Conservation (phyloP, 495 filamentous ascomycete genomes). For the Hypoxylon trugodes region DNA sequence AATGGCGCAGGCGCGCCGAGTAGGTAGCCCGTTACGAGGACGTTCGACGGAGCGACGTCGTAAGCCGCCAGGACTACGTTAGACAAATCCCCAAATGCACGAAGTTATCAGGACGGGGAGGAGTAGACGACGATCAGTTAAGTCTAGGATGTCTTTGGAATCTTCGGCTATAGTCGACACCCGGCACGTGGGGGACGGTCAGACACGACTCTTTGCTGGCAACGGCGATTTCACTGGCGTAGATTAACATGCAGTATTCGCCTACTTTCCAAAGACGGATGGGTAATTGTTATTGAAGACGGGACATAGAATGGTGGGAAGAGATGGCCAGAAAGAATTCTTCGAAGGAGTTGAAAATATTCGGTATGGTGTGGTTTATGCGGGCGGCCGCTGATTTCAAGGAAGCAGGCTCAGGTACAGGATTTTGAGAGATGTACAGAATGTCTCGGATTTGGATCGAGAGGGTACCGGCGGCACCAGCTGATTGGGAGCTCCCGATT, state of each 20-base stretch:
- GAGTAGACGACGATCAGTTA: slow-evolving; percentile 1
- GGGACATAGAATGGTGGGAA: slow-evolving; percentile 18
- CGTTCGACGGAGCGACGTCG: slow-evolving; percentile 38
- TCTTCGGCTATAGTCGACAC: not conserved
- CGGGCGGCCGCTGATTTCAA: slow-evolving; percentile 21
- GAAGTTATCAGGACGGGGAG: slow-evolving; percentile 6
- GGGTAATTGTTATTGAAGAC: slow-evolving; percentile 20
- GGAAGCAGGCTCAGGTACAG: slow-evolving; percentile 30
- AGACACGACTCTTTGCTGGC: slow-evolving; percentile 3
- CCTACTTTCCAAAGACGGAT: not conserved
- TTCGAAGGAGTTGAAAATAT: slow-evolving; percentile 19
- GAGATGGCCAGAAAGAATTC: slow-evolving; percentile 6
- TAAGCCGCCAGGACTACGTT: slow-evolving; percentile 47
- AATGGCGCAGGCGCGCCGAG: slow-evolving; percentile 42
- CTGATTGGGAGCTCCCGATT: slow-evolving; percentile 37
- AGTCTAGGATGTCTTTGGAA: not conserved
- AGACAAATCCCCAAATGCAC: slow-evolving; percentile 25
- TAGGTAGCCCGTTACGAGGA: slow-evolving; percentile 47
- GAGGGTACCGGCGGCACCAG: slow-evolving; percentile 19
- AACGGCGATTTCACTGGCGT: slow-evolving; percentile 1
- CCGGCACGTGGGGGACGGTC: not conserved
- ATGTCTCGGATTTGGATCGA: slow-evolving; percentile 38
- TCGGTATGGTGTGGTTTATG: slow-evolving; percentile 22
- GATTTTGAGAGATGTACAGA: slow-evolving; percentile 32
- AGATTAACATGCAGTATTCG: slow-evolving; percentile 1